A percentile compares a stretch with the other conserved stretches of the same genome.
phyloP scores from a whole-genome alignment of 768 basidiomycete species.

The Cytidiella melzeri region DNA sequence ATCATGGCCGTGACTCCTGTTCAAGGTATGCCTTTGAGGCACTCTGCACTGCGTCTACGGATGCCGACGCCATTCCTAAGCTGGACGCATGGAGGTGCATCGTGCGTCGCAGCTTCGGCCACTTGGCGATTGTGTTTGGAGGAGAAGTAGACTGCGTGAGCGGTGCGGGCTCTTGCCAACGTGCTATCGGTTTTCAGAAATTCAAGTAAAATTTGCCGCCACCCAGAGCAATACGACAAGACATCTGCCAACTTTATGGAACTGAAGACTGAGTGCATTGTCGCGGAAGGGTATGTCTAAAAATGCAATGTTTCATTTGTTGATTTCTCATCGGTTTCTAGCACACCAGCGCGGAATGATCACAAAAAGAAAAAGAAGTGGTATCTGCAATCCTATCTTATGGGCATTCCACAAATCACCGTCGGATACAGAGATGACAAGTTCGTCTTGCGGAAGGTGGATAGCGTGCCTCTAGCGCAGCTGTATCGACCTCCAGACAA shows the following conservation, averaged over 20 bases:
- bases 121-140: constrained; percentile 3
- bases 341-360: neutral
- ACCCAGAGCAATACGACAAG: constrained; percentile 3
- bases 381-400: constrained; percentile 8
- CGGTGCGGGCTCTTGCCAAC: neutral
- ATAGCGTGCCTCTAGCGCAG: neutral
- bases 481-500: neutral
- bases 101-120: constrained; percentile 2
- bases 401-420: constrained; percentile 1
- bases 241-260: constrained; percentile 4
- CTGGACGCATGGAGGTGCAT: constrained; percentile 5
- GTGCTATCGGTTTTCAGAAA: too few species aligned
- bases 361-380: neutral
- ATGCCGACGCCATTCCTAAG: neutral
- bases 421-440: constrained; percentile 1
- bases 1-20: too few species aligned
- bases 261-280: constrained; percentile 4
- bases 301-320: neutral
- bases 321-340: neutral
- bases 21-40: neutral
- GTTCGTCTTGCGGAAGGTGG: neutral
- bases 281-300: neutral
- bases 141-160: constrained; percentile 8
- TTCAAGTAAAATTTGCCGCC: too few species aligned
- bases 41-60: neutral